Conservation (phyloP, 257 asterid species). For the Nicotiana attenuata region DNA sequence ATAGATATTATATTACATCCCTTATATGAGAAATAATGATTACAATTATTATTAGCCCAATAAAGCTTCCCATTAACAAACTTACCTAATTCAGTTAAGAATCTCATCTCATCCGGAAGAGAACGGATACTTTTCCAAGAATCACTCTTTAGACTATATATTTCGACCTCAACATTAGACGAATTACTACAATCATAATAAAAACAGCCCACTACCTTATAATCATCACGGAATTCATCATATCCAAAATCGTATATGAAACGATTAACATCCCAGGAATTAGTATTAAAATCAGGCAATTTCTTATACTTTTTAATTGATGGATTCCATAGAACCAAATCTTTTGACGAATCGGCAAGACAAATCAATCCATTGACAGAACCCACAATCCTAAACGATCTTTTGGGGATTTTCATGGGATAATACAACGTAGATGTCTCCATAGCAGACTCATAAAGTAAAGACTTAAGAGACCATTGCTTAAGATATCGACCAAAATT, state of each 20-base stretch:
- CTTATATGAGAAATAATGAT: not conserved
- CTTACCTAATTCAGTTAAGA: not conserved
- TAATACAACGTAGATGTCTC: not conserved
- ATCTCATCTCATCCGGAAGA: not conserved
- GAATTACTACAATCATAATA: conserved; percentile 17
- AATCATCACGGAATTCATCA: conserved; percentile 36
- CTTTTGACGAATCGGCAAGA: conserved; percentile 6
- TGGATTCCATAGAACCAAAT: conserved; percentile 44
- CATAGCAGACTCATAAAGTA: not conserved
- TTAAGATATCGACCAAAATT: not conserved
- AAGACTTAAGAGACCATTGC: not conserved
- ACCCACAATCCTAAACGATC: conserved; percentile 22
- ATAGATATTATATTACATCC: conserved; percentile 9
- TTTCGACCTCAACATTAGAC: not conserved
- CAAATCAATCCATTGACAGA: conserved; percentile 50
- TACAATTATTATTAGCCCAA: too few relatives aligned
- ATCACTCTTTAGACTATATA: conserved; percentile 18
- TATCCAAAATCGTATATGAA: conserved; percentile 42
- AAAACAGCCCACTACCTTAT: conserved; percentile 26
- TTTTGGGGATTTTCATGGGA: not conserved
- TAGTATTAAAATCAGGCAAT: conserved; percentile 30
- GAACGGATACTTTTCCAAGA: conserved; percentile 19
- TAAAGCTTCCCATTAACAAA: conserved; percentile 21
- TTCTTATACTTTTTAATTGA: conserved; percentile 24
- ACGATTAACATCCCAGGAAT: not conserved